These are phyloP conservation scores for Fraxinus dipetala DNA, from an alignment of 305 asterid species.

Conservation along the genomic window DNA sequence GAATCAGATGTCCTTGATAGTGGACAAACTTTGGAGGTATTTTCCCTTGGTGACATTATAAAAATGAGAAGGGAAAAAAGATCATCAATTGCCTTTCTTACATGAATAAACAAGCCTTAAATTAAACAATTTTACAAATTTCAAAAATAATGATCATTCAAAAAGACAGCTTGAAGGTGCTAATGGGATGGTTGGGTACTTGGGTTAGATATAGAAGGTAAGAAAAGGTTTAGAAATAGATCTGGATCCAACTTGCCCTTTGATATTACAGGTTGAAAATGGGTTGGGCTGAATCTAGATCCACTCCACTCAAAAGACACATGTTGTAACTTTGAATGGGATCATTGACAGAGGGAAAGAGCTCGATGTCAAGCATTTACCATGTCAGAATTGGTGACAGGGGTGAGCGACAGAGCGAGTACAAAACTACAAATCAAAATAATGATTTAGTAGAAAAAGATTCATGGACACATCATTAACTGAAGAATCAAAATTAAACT, in stretches of 20 bases:
- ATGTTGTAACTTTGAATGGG: constrained; percentile 2
- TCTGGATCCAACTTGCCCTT: background rate
- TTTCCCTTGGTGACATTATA: background rate
- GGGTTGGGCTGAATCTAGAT: background rate
- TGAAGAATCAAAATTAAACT: background rate
- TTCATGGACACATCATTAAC: background rate
- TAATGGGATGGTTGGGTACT: background rate
- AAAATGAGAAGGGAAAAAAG: background rate
- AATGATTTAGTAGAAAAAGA: background rate
- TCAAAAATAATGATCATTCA: background rate
- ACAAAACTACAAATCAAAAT: background rate
- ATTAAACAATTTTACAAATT: background rate
- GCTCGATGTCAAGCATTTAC: background rate
- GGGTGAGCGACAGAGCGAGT: background rate
- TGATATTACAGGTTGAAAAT: background rate
- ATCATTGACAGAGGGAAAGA: background rate
- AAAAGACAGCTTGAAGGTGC: background rate
- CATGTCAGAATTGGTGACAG: background rate
- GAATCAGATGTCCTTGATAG: background rate
- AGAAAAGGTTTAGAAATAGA: background rate
- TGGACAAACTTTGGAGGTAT: background rate
- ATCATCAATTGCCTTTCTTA: background rate
- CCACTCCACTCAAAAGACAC: background rate
- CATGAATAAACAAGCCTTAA: background rate
- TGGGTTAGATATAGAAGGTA: background rate